These are phyloP conservation scores for Pyrus betulifolia DNA, from an alignment of 306 rosid genomes.

Conservation along the genomic window DNA sequence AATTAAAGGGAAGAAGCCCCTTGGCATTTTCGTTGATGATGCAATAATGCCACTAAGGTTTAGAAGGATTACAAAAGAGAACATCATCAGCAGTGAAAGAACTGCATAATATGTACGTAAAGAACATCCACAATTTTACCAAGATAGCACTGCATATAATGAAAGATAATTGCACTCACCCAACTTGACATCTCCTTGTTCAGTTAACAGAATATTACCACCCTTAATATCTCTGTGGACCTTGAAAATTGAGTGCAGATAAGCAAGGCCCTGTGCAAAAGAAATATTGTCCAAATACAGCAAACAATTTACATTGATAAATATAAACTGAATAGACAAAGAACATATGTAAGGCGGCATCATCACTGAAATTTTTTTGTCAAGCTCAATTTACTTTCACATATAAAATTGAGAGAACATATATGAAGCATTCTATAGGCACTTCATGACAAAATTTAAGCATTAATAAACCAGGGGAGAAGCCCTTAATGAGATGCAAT, in stretches of 20 bases:
- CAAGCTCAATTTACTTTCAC: neutral
- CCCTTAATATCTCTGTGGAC: constrained; percentile 99
- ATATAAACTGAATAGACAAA: neutral
- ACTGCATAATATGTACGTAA: neutral
- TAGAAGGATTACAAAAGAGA: neutral
- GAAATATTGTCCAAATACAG: neutral
- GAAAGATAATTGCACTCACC: constrained; percentile 50
- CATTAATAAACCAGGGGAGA: neutral
- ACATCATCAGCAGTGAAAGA: neutral
- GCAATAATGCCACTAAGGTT: neutral
- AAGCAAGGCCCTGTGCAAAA: constrained; percentile 69
- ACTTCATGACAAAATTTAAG: neutral
- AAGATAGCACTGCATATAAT: neutral
- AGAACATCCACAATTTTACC: neutral
- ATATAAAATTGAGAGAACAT: neutral
- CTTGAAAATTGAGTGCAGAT: constrained; percentile 94
- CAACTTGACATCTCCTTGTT: constrained; percentile 97
- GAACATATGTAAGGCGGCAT: neutral
- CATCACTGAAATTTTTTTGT: neutral
- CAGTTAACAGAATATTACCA: constrained; percentile 93
- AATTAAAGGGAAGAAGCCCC: neutral
- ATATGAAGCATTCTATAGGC: neutral
- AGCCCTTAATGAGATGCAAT: constrained; percentile 1
- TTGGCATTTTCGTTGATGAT: neutral
- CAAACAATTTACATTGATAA: neutral